Evolutionary conservation across 257 asterid species (phyloP).

Genomic region (Solanum ahanhuiri): DNA sequence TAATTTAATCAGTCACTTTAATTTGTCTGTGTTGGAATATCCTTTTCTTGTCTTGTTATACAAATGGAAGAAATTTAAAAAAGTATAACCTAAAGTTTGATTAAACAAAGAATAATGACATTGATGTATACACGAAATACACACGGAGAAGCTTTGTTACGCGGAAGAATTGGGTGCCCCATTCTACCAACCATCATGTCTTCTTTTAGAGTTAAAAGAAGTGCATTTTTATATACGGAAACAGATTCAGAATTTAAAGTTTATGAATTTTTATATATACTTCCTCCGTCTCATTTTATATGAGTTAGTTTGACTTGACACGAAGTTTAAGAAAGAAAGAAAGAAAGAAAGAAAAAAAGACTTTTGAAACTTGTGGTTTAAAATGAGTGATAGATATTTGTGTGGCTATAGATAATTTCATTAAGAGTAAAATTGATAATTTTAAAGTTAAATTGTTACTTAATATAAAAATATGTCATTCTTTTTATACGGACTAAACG

Average conservation of each 20-base stretch:
- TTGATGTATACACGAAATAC: slow-evolving; percentile 20
- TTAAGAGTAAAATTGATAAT: too few species aligned
- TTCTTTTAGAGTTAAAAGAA: not conserved
- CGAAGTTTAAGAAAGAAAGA: too few species aligned
- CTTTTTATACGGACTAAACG: not conserved
- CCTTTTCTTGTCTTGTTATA: not conserved
- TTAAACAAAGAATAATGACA: not conserved
- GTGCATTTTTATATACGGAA: not conserved
- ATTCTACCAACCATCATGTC: not conserved
- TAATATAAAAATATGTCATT: not conserved
- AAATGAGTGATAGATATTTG: not conserved
- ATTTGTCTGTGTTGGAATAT: not conserved
- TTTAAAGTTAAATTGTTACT: too few species aligned
- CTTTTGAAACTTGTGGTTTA: too few species aligned
- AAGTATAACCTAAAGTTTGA: not conserved
- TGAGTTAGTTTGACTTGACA: not conserved
- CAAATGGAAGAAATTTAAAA: not conserved
- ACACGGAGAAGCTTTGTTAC: slow-evolving; percentile 14
- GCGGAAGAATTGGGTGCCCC: slow-evolving; percentile 12
- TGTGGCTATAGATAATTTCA: not conserved
- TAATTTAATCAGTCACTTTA: not conserved
- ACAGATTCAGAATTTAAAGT: not conserved
- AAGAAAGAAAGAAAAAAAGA: too few species aligned
- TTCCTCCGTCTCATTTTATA: rapidly evolving
- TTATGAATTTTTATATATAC: not conserved